Percentiles rank a stretch among this genome's conserved stretches.
Evolutionary conservation across 1,284 basidiomycete genomes (phyloP).

Genomic region (Thelephora terrestris): DNA sequence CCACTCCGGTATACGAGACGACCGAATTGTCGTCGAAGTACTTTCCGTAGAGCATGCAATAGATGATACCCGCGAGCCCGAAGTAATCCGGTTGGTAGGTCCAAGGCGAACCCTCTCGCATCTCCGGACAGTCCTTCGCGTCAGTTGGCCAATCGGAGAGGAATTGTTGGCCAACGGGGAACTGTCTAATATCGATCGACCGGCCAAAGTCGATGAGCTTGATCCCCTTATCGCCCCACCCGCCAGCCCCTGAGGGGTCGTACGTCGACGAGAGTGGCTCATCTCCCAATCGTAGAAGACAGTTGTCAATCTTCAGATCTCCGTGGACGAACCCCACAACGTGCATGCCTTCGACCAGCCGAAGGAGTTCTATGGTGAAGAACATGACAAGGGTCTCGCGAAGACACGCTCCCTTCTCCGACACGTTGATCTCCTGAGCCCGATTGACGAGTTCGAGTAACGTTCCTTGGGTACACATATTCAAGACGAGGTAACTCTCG

Average conservation of each 20-base stretch:
- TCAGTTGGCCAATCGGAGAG: conserved; percentile 84
- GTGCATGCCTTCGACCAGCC: conserved; percentile 80
- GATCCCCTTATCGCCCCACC: conserved; percentile 85
- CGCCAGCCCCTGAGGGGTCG: conserved; percentile 62
- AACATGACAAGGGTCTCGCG: conserved; percentile 95
- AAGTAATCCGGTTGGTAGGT: conserved; percentile 95
- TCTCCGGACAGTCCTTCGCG: conserved; percentile 84
- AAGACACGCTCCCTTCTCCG: conserved; percentile 72
- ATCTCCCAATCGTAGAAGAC: conserved; percentile 83
- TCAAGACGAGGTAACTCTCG: conserved; percentile 86
- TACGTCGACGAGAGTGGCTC: conserved; percentile 67
- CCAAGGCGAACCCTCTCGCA: conserved; percentile 79
- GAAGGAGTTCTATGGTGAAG: conserved; percentile 87
- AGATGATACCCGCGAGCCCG: conserved; percentile 86
- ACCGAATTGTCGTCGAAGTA: conserved; percentile 75
- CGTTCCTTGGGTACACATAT: conserved; percentile 86
- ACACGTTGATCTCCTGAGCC: conserved; percentile 56
- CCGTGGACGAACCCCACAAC: conserved; percentile 84
- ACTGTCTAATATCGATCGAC: conserved; percentile 78
- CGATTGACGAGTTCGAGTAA: conserved; percentile 91
- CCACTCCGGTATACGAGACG: conserved; percentile 22
- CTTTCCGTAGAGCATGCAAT: conserved; percentile 93
- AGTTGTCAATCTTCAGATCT: conserved; percentile 99
- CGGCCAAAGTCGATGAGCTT: conserved; percentile 96
- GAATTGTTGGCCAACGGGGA: conserved; percentile 72